phyloP scores from a whole-genome alignment of 2,329 filamentous ascomycete species.

The Rhynchosporium secalis region DNA sequence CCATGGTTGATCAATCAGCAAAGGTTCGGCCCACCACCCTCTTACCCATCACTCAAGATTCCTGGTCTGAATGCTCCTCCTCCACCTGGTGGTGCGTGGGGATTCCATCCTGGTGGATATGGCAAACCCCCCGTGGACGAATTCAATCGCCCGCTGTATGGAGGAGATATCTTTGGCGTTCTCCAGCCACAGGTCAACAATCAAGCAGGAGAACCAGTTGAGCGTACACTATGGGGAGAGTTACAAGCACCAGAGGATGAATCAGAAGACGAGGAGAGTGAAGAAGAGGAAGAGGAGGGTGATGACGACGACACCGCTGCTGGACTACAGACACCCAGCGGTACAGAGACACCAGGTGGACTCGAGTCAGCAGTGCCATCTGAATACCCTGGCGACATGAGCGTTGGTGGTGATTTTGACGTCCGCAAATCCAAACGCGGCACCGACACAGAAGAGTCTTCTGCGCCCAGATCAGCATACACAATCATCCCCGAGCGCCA shows the following conservation, averaged over 20 bases:
- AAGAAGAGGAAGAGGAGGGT: constrained; percentile 64
- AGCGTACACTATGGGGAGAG: constrained; percentile 89
- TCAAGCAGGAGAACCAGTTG: constrained; percentile 74
- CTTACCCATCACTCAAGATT: constrained; percentile 93
- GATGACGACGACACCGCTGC: constrained; percentile 61
- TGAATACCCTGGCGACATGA: constrained; percentile 74
- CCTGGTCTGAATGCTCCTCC: constrained; percentile 92
- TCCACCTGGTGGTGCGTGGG: constrained; percentile 86
- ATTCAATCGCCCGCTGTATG: constrained; percentile 85
- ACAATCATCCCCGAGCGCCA: constrained; percentile 88
- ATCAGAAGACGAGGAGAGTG: constrained; percentile 67
- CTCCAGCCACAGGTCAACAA: constrained; percentile 60
- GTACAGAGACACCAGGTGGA: constrained; percentile 78
- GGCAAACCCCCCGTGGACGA: constrained; percentile 96
- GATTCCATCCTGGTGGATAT: constrained; percentile 92
- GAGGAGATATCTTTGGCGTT: constrained; percentile 91
- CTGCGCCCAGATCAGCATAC: constrained; percentile 75
- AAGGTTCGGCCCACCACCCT: constrained; percentile 87
- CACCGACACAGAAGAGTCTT: constrained; percentile 82
- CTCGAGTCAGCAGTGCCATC: constrained; percentile 78
- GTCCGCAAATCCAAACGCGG: constrained; percentile 83
- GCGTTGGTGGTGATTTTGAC: constrained; percentile 83
- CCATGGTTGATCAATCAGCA: constrained; percentile 98
- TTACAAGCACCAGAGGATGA: constrained; percentile 78
- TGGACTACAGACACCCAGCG: constrained; percentile 72